Base-by-base conservation (phyloP, 2,329 filamentous ascomycete species). In the Thyridium curvatum region DNA sequence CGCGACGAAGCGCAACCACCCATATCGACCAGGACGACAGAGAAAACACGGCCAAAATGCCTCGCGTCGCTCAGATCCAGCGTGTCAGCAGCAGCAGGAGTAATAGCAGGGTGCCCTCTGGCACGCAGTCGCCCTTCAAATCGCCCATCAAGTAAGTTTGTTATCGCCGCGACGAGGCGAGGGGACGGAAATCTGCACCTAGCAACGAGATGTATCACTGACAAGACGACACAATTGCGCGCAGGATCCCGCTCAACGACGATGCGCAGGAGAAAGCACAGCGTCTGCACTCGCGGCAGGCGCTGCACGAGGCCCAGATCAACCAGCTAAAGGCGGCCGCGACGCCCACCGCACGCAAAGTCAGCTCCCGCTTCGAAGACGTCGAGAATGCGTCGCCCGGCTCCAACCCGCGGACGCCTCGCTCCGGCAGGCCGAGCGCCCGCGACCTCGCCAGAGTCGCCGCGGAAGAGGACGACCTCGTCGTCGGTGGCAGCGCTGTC, bases 221-320 rank as follows among this genome's bases (percentile, higher is more conserved):
- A 36, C 34, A 41, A 31, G n/a, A 29, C 15, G 31, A 34, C 32
- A 18, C 39, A 31, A 32, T 18, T 21, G 18, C 30, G 21, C 26
- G 34, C 53, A 94, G 88, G 60, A 94, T 98, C 43, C 90, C 93
- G 29, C 78, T 98, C 46, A 97, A 97, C 68, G 93, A 98, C 68
- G 93, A 98, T 71, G 82, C 79, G 44, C 80, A 84, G 52, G 93
- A 98, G 66, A 95, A 94, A 63, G 90, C 89, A 35, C 83, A 84
- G 52, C 84, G 93, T 36, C 72, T 91, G 54, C 85, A 93, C 56
- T 89, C 86, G 45, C 83, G 93, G 54, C 87, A 94, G 65, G 88
- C 86, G 28, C 78, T 87, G 21, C 85, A 96, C 59, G 87, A 94
- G 60, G 83, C 83, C 51, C 90, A 96, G 59, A 86, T 94, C 72